Percentiles rank a stretch among this genome's conserved stretches.
Conservation (phyloP, 148 eudicot genomes). For the Vaccinium myrtillus region DNA sequence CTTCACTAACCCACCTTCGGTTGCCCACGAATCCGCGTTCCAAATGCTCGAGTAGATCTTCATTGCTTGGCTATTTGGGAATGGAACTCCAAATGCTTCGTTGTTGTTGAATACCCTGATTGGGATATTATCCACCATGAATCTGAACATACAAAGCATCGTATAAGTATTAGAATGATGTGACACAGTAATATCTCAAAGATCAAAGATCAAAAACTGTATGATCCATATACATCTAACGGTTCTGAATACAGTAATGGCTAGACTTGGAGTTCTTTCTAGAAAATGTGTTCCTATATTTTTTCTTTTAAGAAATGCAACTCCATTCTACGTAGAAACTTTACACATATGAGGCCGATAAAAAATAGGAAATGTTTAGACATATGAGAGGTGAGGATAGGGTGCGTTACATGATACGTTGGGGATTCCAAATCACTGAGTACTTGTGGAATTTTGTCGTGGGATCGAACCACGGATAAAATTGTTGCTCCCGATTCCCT, state of each 20-base stretch:
- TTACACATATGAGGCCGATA: no score
- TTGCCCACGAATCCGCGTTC: conserved; percentile 23
- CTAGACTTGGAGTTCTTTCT: no score
- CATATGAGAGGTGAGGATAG: no score
- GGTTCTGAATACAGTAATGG: no score
- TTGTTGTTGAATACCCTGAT: conserved; percentile 15
- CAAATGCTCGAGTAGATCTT: conserved; percentile 20
- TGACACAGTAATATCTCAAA: not conserved
- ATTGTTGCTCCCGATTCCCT: conserved; percentile 15
- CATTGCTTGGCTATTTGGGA: conserved; percentile 19
- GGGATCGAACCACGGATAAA: conserved; percentile 18
- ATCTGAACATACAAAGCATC: not conserved
- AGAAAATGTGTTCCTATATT: no score
- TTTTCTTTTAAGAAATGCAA: no score
- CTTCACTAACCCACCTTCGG: conserved; percentile 18
- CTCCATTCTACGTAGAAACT: no score
- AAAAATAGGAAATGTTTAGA: no score
- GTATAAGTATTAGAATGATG: not conserved
- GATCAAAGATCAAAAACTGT: no score
- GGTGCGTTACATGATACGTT: conserved; percentile 1
- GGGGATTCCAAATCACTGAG: conserved; percentile 16
- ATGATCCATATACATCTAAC: not conserved
- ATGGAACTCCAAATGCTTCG: conserved; percentile 14
- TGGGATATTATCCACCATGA: conserved; percentile 16
- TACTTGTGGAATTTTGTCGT: conserved; percentile 1